These are phyloP conservation scores for Arthrobotrys sinensis DNA, from an alignment of 2,329 filamentous ascomycete species.

Conservation along the genomic window DNA sequence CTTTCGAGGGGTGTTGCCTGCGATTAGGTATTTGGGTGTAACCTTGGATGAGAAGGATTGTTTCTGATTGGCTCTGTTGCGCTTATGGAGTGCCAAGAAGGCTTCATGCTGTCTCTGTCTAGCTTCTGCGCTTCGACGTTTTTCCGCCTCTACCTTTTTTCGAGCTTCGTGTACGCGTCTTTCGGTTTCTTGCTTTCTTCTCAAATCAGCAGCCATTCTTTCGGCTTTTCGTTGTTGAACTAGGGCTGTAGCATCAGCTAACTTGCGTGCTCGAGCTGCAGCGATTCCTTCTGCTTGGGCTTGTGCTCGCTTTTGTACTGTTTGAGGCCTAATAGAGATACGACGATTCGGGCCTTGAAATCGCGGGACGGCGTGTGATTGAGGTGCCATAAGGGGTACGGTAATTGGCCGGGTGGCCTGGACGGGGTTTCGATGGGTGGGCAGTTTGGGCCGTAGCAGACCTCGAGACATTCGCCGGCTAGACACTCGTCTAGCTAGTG, in stretches of 20 bases:
- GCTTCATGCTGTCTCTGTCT: slow-evolving; percentile 43
- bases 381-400: no score
- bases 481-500: neutral
- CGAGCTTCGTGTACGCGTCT: slow-evolving; percentile 41
- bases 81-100: slow-evolving; percentile 39
- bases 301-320: slow-evolving; percentile 15
- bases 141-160: slow-evolving; percentile 52
- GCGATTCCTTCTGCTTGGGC: slow-evolving; percentile 35
- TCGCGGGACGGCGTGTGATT: neutral
- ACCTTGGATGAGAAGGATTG: slow-evolving; percentile 11
- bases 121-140: slow-evolving; percentile 35
- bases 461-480: slow-evolving; percentile 8
- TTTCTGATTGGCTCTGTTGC: slow-evolving; percentile 9
- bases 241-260: slow-evolving; percentile 28
- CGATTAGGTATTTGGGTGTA: slow-evolving; percentile 1
- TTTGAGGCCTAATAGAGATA: slow-evolving; percentile 10
- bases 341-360: neutral
- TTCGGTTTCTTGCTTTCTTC: slow-evolving; percentile 39
- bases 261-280: slow-evolving; percentile 35
- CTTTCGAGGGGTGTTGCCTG: slow-evolving; percentile 24
- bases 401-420: neutral
- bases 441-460: neutral
- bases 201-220: slow-evolving; percentile 22
- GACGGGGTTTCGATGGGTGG: neutral
- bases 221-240: slow-evolving; percentile 46